phyloP scores from a whole-genome alignment of 805 yeast species.

The Hanseniaspora vineae region DNA sequence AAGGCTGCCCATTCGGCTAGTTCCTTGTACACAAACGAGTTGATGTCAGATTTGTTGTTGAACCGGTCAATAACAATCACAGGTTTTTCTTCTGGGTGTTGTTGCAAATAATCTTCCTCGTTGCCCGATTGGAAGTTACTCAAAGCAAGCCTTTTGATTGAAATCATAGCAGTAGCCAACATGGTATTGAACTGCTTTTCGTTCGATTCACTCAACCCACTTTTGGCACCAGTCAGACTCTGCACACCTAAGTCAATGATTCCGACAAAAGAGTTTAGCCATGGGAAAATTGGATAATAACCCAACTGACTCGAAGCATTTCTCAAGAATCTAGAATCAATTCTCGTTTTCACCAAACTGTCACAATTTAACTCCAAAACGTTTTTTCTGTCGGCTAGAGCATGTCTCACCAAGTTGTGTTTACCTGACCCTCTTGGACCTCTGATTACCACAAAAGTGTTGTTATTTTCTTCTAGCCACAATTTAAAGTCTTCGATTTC shows the following conservation, averaged over 20 bases:
- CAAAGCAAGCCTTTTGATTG: conserved; percentile 55
- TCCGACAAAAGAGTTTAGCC: conserved; percentile 71
- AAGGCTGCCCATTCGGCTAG: conserved; percentile 84
- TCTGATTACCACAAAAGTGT: conserved; percentile 75
- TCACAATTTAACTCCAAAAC: conserved; percentile 72
- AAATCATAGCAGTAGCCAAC: conserved; percentile 56
- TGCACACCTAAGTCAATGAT: conserved; percentile 77
- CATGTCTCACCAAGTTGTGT: conserved; percentile 60
- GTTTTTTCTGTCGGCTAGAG: conserved; percentile 46
- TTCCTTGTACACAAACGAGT: conserved; percentile 56
- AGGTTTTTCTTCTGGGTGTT: conserved; percentile 76
- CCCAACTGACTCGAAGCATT: conserved; percentile 69
- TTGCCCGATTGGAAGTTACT: conserved; percentile 36
- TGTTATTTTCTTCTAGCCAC: conserved; percentile 81
- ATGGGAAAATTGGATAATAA: conserved; percentile 86
- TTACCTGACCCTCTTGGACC: conserved; percentile 98
- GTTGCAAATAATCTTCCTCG: conserved; percentile 74
- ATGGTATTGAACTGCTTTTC: conserved; percentile 75
- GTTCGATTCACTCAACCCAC: conserved; percentile 73
- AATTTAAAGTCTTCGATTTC: conserved; percentile 54
- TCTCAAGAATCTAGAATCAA: conserved; percentile 55
- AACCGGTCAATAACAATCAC: conserved; percentile 74
- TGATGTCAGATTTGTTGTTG: conserved; percentile 41
- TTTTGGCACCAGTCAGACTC: conserved; percentile 87
- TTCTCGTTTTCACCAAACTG: conserved; percentile 53